These are phyloP conservation scores for Scleromitrula shiraiana DNA, from an alignment of 2,329 filamentous ascomycete genomes.

Conservation along the genomic window DNA sequence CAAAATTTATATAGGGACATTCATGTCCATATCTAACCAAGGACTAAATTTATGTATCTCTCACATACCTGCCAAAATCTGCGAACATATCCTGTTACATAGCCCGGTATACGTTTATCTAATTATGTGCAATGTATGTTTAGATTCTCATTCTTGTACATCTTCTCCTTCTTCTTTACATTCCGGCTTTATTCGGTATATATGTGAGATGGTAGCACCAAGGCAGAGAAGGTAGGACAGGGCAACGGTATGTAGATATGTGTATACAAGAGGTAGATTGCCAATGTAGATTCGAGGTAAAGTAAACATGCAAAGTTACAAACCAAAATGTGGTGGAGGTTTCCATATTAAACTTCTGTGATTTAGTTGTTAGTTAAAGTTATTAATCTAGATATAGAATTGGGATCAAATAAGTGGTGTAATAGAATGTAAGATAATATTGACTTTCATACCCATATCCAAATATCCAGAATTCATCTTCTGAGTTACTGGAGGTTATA, in stretches of 20 bases:
- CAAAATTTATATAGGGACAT: too few relatives aligned
- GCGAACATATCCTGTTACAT: conserved; percentile 87
- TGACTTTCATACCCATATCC: conserved; percentile 71
- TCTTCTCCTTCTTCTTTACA: too few relatives aligned
- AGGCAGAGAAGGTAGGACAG: too few relatives aligned
- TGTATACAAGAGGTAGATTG: background rate
- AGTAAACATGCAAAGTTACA: conserved; percentile 11
- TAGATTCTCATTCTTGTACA: too few relatives aligned
- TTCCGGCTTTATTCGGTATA: too few relatives aligned
- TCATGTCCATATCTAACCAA: background rate
- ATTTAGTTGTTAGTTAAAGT: background rate
- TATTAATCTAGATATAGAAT: background rate
- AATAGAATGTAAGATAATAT: background rate
- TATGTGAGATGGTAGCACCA: background rate
- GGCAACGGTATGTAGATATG: too few relatives aligned
- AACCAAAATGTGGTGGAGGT: conserved; percentile 92
- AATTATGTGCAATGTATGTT: background rate
- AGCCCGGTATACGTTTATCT: conserved; percentile 83
- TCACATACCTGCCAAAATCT: conserved; percentile 93
- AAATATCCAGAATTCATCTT: conserved; percentile 81
- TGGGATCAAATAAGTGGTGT: background rate
- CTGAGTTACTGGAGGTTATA: background rate
- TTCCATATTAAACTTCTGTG: conserved; percentile 93
- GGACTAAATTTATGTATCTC: too few relatives aligned
- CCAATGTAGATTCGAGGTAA: background rate